These are phyloP conservation scores for Cyclaneusma minus DNA, from an alignment of 2,329 filamentous ascomycete species.

Conservation along the genomic window DNA sequence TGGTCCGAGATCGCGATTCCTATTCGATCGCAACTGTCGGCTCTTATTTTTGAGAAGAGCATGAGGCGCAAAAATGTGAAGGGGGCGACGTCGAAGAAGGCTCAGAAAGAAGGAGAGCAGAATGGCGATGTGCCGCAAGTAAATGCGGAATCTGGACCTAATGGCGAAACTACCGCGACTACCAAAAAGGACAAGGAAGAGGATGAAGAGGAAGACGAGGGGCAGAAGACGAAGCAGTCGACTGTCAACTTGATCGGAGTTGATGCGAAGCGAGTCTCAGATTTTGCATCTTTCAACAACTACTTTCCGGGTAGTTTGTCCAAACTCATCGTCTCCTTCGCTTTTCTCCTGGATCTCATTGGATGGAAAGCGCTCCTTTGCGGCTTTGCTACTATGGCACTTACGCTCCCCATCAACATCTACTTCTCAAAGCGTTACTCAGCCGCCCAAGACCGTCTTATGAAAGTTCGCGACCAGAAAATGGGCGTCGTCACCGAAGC, in stretches of 20 bases:
- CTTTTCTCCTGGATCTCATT: slow-evolving; percentile 52
- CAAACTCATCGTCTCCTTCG: slow-evolving; percentile 49
- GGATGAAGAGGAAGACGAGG: slow-evolving; percentile 32
- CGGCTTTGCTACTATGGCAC: slow-evolving; percentile 46
- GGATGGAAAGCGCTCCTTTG: slow-evolving; percentile 55
- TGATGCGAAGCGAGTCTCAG: slow-evolving; percentile 52
- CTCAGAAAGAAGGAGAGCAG: slow-evolving; percentile 12
- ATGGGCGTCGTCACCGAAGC: slow-evolving; percentile 63
- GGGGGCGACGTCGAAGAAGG: slow-evolving; percentile 28
- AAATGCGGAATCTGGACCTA: slow-evolving; percentile 13
- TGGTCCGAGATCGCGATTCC: slow-evolving; percentile 48
- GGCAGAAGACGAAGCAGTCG: slow-evolving; percentile 47
- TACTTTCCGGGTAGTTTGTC: slow-evolving; percentile 45
- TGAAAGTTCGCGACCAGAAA: slow-evolving; percentile 64
- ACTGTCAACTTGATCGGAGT: slow-evolving; percentile 70
- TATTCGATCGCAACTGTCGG: slow-evolving; percentile 52
- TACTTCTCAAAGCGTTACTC: slow-evolving; percentile 50
- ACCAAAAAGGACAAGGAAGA: slow-evolving; percentile 20
- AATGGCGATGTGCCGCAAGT: slow-evolving; percentile 17
- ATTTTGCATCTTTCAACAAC: slow-evolving; percentile 53
- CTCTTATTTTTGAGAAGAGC: slow-evolving; percentile 62
- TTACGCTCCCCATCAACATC: slow-evolving; percentile 54
- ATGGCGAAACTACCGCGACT: slow-evolving; percentile 3
- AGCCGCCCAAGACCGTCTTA: slow-evolving; percentile 49
- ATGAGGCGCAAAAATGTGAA: slow-evolving; percentile 67